Conservation (phyloP, 345 rosid genomes). For the Syzygium jambos region DNA sequence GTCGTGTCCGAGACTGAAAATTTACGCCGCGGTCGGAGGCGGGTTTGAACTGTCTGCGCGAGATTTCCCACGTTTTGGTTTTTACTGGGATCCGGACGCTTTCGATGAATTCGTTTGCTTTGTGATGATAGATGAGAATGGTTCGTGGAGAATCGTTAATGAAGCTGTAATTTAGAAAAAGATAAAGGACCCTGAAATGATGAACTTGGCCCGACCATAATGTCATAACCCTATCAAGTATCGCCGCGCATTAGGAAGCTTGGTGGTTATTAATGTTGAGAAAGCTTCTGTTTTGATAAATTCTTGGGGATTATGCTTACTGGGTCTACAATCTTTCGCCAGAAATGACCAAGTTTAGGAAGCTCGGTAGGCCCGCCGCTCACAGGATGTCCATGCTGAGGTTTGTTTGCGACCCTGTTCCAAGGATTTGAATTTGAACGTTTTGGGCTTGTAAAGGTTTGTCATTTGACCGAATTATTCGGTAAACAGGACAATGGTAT, state of each 20-base stretch:
- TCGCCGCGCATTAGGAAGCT: neutral
- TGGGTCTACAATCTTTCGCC: neutral
- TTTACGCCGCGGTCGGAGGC: neutral
- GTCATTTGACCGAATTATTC: neutral
- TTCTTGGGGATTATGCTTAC: neutral
- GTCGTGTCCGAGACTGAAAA: neutral
- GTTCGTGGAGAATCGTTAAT: neutral
- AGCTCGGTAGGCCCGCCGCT: constrained; percentile 63
- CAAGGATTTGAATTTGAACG: neutral
- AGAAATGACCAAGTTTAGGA: constrained; percentile 76
- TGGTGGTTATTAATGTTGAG: neutral
- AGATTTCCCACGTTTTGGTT: neutral
- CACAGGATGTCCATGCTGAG: constrained; percentile 95
- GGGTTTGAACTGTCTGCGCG: neutral
- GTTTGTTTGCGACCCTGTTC: constrained; percentile 13
- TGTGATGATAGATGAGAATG: neutral
- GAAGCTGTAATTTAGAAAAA: neutral
- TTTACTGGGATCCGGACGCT: neutral
- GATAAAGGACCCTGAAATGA: neutral
- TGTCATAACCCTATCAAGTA: neutral
- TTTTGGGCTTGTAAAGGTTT: neutral
- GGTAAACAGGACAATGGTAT: constrained; percentile 70
- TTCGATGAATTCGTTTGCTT: neutral
- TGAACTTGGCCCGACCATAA: neutral
- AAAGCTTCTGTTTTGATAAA: neutral